Percentiles rank a stretch among this genome's conserved stretches.
phyloP scores from a whole-genome alignment of 2,329 filamentous ascomycete genomes.

The Colletotrichum sp. region DNA sequence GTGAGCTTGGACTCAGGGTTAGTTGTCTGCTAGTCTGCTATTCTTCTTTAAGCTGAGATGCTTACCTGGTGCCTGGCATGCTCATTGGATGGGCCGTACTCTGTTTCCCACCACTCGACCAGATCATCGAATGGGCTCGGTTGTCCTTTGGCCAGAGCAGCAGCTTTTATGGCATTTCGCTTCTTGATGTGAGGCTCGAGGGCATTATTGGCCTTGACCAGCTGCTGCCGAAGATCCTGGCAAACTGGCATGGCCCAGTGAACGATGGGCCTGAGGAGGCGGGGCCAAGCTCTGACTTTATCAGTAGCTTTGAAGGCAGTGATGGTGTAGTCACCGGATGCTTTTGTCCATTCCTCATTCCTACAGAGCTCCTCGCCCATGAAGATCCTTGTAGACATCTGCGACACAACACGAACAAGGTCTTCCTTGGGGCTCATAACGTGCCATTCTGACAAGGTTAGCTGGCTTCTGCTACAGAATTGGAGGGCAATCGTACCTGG shows the following conservation, averaged over 20 bases:
- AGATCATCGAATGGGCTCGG: conserved; percentile 15
- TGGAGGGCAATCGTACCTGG: not conserved
- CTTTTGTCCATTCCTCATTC: conserved; percentile 17
- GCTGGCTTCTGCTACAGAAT: not conserved
- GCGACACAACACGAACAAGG: conserved; percentile 3
- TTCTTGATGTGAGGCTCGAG: conserved; percentile 16
- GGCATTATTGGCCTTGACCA: not conserved
- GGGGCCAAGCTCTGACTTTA: conserved; percentile 17
- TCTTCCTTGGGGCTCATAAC: not conserved
- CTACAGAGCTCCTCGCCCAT: conserved; percentile 22
- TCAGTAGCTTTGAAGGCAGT: not conserved
- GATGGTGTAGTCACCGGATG: not conserved
- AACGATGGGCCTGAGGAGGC: conserved; percentile 14
- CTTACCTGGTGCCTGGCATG: conserved; percentile 34
- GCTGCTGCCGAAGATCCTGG: not conserved
- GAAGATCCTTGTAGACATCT: conserved; percentile 20
- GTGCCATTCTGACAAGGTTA: conserved; percentile 11
- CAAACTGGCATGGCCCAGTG: conserved; percentile 21
- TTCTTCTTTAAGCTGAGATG: not conserved
- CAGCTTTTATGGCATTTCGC: not conserved
- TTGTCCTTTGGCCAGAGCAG: conserved; percentile 3
- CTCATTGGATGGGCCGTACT: not conserved
- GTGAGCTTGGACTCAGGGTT: not conserved
- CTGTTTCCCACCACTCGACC: conserved; percentile 23
- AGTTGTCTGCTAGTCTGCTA: not conserved